phyloP scores from a whole-genome alignment of 2,329 filamentous ascomycete species.

The Pseudogymnoascus sp. region DNA sequence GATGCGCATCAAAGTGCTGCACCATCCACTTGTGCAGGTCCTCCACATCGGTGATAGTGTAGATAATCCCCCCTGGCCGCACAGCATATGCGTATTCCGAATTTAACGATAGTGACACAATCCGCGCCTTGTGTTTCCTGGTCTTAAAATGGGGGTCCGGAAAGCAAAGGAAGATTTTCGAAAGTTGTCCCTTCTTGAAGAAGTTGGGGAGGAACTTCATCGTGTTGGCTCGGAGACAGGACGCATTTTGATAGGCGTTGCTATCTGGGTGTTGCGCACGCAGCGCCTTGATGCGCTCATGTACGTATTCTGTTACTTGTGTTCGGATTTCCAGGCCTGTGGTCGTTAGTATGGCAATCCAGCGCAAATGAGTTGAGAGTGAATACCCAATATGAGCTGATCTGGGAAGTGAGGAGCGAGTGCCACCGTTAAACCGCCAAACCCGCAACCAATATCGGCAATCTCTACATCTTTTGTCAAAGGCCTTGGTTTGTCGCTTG shows the following conservation, averaged over 20 bases:
- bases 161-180: conserved; percentile 95
- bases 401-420: conserved; percentile 74
- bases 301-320: conserved; percentile 83
- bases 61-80: conserved; percentile 74
- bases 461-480: conserved; percentile 71
- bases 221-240: conserved; percentile 82
- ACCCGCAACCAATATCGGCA: conserved; percentile 94
- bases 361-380: neutral
- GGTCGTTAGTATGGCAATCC: conserved; percentile 14
- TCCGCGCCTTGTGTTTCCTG: conserved; percentile 92
- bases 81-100: conserved; percentile 90
- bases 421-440: conserved; percentile 82
- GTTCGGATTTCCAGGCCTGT: conserved; percentile 84
- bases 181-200: conserved; percentile 71
- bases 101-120: conserved; percentile 79
- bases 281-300: conserved; percentile 76
- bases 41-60: conserved; percentile 96
- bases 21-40: conserved; percentile 93
- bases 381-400: conserved; percentile 69
- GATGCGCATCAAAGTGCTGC: conserved; percentile 68
- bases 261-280: conserved; percentile 51
- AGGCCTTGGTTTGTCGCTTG: conserved; percentile 23
- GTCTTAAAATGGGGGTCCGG: conserved; percentile 98
- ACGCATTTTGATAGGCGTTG: conserved; percentile 70
- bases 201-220: conserved; percentile 99